These are phyloP conservation scores for Calonectria crousiana DNA, from an alignment of 2,329 filamentous ascomycete genomes.

Conservation along the genomic window DNA sequence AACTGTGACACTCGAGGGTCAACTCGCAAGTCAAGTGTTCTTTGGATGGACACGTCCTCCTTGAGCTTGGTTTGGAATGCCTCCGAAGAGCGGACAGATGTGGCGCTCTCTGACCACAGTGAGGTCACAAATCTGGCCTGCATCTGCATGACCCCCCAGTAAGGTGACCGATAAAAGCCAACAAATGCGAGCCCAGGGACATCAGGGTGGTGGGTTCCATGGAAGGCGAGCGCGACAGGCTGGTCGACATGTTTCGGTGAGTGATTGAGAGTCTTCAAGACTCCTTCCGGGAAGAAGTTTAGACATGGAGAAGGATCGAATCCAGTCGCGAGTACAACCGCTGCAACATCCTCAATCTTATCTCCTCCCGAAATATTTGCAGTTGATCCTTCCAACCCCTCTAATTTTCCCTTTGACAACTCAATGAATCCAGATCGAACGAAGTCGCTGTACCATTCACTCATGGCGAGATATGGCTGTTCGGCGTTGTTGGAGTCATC, in stretches of 20 bases:
- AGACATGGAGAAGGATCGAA: slow-evolving; percentile 76
- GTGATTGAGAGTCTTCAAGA: slow-evolving; percentile 70
- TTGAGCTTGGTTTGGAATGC: slow-evolving; percentile 55
- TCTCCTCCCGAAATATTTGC: slow-evolving; percentile 48
- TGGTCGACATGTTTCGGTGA: slow-evolving; percentile 65
- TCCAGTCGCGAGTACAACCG: slow-evolving; percentile 81
- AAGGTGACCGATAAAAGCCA: slow-evolving; percentile 86
- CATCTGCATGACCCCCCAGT: slow-evolving; percentile 91
- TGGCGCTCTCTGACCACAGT: slow-evolving; percentile 63
- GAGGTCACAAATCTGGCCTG: slow-evolving; percentile 77
- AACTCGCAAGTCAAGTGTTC: slow-evolving; percentile 63
- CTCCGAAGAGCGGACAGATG: slow-evolving; percentile 36
- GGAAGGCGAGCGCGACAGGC: slow-evolving; percentile 76
- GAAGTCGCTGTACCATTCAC: slow-evolving; percentile 80
- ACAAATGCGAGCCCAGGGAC: slow-evolving; percentile 80
- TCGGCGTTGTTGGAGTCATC: slow-evolving; percentile 55
- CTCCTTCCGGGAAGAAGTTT: slow-evolving; percentile 69
- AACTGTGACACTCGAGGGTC: slow-evolving; percentile 74
- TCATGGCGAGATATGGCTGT: slow-evolving; percentile 77
- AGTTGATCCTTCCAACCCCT: slow-evolving; percentile 50
- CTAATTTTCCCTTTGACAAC: slow-evolving; percentile 60
- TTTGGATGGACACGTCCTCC: slow-evolving; percentile 58
- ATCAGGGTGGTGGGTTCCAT: slow-evolving; percentile 71
- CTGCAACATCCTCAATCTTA: slow-evolving; percentile 68
- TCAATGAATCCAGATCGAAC: slow-evolving; percentile 74